Evolutionary conservation across 139 green algal genomes (phyloP).

Genomic region (Zygnema circumcarinatum): DNA sequence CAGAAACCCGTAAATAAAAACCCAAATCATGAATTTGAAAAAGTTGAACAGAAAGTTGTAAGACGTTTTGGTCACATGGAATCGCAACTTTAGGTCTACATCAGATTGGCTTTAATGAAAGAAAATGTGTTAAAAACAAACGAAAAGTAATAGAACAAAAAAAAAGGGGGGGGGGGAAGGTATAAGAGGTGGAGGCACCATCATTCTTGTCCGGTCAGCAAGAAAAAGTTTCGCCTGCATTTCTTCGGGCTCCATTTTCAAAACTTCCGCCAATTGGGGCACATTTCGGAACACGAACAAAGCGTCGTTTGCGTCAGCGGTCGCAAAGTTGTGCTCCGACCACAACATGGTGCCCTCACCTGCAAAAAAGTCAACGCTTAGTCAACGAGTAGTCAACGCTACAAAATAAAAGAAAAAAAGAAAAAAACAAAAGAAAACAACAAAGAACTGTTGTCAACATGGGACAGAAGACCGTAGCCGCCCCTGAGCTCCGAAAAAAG

Average conservation of each 20-base stretch:
- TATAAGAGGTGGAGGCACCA: not conserved
- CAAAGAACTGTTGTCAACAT: not conserved
- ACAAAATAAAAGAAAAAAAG: too few species aligned
- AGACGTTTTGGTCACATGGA: too few species aligned
- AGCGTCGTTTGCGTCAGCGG: constrained; percentile 18
- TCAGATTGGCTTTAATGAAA: too few species aligned
- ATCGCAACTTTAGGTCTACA: too few species aligned
- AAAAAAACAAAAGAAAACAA: too few species aligned
- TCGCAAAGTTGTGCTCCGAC: not conserved
- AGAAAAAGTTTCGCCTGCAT: not conserved
- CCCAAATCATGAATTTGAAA: too few species aligned
- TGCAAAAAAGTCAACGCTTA: not conserved
- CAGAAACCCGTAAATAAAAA: too few species aligned
- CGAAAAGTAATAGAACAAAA: too few species aligned
- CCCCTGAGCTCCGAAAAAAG: too few species aligned
- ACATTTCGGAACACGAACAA: not conserved
- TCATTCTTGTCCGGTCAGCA: not conserved
- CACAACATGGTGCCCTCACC: not conserved
- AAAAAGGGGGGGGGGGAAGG: not conserved
- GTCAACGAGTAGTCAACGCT: not conserved
- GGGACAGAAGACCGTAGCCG: not conserved
- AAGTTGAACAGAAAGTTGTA: too few species aligned
- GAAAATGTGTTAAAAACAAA: too few species aligned
- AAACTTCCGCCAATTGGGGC: not conserved
- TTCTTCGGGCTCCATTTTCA: not conserved